These are phyloP conservation scores for Tolypocladium ophioglossoides DNA, from an alignment of 2,329 filamentous ascomycete species.

Conservation along the genomic window DNA sequence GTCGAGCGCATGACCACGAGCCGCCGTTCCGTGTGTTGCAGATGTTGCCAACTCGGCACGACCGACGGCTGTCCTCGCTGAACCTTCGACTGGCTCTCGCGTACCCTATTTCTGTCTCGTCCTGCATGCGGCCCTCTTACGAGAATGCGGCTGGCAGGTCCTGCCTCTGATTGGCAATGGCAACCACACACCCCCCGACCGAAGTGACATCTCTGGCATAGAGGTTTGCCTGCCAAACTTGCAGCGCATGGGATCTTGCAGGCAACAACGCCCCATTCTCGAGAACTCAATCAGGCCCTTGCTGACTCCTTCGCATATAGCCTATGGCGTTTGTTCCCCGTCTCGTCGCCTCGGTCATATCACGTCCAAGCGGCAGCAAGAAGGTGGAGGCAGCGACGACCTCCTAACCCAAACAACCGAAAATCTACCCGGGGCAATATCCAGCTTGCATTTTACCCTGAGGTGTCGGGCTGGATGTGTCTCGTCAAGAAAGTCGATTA, in stretches of 20 bases:
- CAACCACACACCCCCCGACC: not conserved
- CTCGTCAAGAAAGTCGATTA: not conserved
- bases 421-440: not conserved
- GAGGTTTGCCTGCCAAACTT: not conserved
- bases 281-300: not conserved
- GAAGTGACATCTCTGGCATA: not conserved
- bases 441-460: not conserved
- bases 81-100: not conserved
- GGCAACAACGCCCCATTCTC: not conserved
- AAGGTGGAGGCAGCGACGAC: not conserved
- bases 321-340: not conserved
- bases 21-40: not conserved
- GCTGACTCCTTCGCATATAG: not conserved
- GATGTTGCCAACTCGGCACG: not conserved
- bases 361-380: not conserved
- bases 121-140: not conserved
- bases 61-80: not conserved
- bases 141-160: not conserved
- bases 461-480: not conserved
- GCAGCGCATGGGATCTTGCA: not conserved
- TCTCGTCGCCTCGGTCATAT: not conserved
- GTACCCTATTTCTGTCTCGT: no score
- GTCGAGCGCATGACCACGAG: not conserved
- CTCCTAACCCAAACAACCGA: not conserved
- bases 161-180: not conserved